Base-by-base conservation (phyloP, 208 protist genomes). In the Trypanosoma lewisi region DNA sequence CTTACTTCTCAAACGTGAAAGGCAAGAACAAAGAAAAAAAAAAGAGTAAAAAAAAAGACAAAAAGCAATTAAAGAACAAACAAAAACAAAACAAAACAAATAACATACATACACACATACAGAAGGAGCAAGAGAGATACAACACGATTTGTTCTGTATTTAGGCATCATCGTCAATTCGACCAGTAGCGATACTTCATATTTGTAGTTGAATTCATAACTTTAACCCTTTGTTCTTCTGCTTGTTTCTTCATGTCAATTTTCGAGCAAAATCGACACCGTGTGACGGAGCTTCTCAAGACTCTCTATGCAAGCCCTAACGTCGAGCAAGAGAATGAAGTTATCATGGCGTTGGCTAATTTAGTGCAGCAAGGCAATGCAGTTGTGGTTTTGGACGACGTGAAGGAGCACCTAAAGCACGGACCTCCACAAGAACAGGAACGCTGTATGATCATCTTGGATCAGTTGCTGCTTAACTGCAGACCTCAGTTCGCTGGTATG, bases 401-500 rank as follows among this genome's bases (percentile, higher is more conserved):
- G 33, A 86, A 85, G 39, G 73, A 86, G 34, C 58, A 84, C 65
- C 77, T 96, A 57, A 94, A 91, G 69, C 74, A 85, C 73, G 79
- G 77, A 44, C 55, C 81, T 2, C 75, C 85, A 5, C 47, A 48
- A 48, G 79, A 67, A 47, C 87, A 96, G 63, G 64, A 91, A 37
- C 58, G 71, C 27, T 77, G 82, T 62, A 70, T 96, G 61, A 78
- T 67, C 5, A 75, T 96, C 39, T 74, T 96, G 69, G 82, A 96
- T 63, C 75, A 89, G 51, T 80, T 83, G 56, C 59, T 91, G 48
- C 67, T 86, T 14, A 87, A 84, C 67, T 87, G 83, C 47, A 79
- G 80, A 11, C 81, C 80, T 7, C 78, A 84, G 70, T 89, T 96
- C 51, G 77, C 75, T 45, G 75, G 87, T 48, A 65, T 85, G 66